Evolutionary conservation across 768 basidiomycete species (phyloP).

Genomic region (Serendipita sp.): DNA sequence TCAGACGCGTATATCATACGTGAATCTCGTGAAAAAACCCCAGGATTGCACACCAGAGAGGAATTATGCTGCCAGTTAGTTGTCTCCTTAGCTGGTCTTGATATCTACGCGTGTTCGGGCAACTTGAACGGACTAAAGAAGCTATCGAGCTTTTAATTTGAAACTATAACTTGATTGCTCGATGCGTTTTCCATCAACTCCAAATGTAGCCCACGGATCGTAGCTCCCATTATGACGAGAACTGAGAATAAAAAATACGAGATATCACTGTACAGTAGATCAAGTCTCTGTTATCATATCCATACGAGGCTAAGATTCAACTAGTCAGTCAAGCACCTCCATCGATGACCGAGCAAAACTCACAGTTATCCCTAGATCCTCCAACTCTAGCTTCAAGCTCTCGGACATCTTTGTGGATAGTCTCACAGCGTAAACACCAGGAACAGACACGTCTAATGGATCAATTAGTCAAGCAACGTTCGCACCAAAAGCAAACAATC

Average conservation of each 20-base stretch:
- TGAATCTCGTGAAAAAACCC: too few relatives aligned
- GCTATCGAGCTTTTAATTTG: too few relatives aligned
- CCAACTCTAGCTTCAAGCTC: background rate
- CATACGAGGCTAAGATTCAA: background rate
- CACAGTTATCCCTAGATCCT: background rate
- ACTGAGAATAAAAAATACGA: too few relatives aligned
- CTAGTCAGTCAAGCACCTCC: background rate
- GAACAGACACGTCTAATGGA: background rate
- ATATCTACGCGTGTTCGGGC: too few relatives aligned
- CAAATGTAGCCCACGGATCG: too few relatives aligned
- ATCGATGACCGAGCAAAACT: background rate
- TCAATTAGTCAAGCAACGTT: background rate
- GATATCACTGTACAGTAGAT: background rate
- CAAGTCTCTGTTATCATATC: slow-evolving; percentile 2
- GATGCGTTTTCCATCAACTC: too few relatives aligned
- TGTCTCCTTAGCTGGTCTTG: too few relatives aligned
- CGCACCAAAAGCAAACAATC: background rate
- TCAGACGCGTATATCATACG: too few relatives aligned
- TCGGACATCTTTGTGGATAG: slow-evolving; percentile 5
- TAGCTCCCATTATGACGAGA: background rate
- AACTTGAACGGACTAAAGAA: too few relatives aligned
- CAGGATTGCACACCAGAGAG: too few relatives aligned
- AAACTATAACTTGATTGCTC: too few relatives aligned
- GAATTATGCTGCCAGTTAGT: too few relatives aligned
- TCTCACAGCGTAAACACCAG: background rate